Evolutionary conservation across 257 asterid genomes (phyloP).

Genomic region (Catharanthus roseus): DNA sequence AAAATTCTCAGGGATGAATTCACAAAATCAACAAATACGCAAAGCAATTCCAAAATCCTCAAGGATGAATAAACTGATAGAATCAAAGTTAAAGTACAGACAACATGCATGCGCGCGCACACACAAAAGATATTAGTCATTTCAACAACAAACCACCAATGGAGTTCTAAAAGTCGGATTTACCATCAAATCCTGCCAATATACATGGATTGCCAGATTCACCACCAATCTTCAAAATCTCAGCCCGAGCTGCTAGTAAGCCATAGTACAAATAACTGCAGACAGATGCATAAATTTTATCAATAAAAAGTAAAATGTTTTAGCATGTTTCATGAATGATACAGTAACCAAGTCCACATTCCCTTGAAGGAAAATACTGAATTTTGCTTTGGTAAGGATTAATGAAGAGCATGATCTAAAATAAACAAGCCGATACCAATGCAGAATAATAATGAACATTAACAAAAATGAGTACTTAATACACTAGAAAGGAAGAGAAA

Average conservation of each 20-base stretch:
- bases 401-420: background rate
- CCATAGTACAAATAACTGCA: constrained; percentile 42
- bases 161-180: background rate
- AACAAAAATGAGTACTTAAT: background rate
- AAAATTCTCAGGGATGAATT: too few relatives aligned
- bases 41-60: background rate
- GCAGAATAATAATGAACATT: background rate
- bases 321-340: background rate
- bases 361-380: background rate
- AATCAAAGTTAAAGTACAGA: background rate
- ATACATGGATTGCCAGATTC: constrained; percentile 41
- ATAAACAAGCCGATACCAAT: background rate
- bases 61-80: background rate
- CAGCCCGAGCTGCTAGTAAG: constrained; percentile 50
- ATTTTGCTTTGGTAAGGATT: background rate
- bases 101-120: background rate
- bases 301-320: background rate
- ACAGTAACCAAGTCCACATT: background rate
- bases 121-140: background rate
- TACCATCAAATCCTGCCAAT: constrained; percentile 39
- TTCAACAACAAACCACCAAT: background rate
- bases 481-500: constrained; percentile 6
- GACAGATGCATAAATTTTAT: background rate
- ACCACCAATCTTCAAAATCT: constrained; percentile 38
- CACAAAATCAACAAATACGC: too few relatives aligned